Conservation (phyloP, 2,329 filamentous ascomycete genomes). For the Blumeria hordei region DNA sequence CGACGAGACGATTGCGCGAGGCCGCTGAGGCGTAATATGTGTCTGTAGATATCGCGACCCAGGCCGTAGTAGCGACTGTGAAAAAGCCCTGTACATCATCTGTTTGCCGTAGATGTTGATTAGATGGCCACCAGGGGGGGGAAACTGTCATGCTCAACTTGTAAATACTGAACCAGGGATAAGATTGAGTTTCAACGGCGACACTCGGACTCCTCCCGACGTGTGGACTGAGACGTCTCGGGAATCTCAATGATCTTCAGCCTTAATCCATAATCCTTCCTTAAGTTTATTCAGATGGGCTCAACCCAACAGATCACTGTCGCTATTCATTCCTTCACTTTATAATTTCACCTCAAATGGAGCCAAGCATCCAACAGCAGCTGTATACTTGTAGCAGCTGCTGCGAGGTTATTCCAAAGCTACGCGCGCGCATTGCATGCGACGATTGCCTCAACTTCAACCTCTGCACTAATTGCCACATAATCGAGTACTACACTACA, state of each 20-base stretch:
- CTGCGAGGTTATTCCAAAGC: constrained; percentile 1
- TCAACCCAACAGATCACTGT: too few species aligned
- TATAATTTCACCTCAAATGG: background rate
- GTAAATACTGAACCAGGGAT: too few species aligned
- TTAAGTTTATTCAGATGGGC: too few species aligned
- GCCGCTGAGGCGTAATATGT: background rate
- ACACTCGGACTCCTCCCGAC: too few species aligned
- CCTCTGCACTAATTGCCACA: constrained; percentile 11
- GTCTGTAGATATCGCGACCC: background rate
- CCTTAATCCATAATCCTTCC: too few species aligned
- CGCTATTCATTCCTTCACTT: too few species aligned
- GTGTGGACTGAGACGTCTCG: too few species aligned
- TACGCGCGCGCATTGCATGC: constrained; percentile 5
- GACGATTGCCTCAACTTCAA: constrained; percentile 6
- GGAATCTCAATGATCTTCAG: too few species aligned
- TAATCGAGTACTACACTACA: constrained; percentile 6
- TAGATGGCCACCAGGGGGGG: background rate
- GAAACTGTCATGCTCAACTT: too few species aligned
- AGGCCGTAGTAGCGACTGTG: background rate
- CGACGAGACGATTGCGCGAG: constrained; percentile 17
- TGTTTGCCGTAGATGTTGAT: background rate
- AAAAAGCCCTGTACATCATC: background rate
- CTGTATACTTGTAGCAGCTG: constrained; percentile 5
- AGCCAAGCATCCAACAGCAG: background rate
- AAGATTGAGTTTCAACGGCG: too few species aligned